Base-by-base conservation (phyloP, 2,329 filamentous ascomycete genomes). In the Phialocephala subalpina region DNA sequence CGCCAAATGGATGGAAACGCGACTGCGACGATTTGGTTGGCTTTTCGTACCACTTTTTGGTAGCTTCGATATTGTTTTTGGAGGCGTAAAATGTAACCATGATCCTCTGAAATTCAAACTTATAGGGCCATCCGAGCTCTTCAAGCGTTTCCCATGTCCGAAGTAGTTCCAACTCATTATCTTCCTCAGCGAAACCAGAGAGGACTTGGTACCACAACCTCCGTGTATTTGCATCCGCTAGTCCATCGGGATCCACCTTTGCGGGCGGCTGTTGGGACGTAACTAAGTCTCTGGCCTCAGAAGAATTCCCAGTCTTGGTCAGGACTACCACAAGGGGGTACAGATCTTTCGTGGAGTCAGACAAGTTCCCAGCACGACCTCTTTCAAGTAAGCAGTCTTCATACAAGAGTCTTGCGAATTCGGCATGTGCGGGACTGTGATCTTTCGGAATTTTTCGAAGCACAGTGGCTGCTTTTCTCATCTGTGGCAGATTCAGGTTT, bases 21-120 rank as follows among this genome's bases (percentile, higher is more conserved):
- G 18, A n/a, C n/a, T n/a, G n/a, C n/a, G n/a, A n/a, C n/a, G n/a
- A 22, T 22, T 36, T 5, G 62, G 35, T 12, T 45, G 60, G 81
- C 67, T 85, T 86, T 25, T 84, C 79, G 72, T 91, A 94, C 87
- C 93, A 93, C 14, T 81, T 76, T 73, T 91, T 89, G 2, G 89
- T 89, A 67, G 87, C 84, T n/a, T 82, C 76, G 3, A 90, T 74
- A 56, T 87, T 81, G 70, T 89, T 80, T 53, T 82, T 82, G 14
- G 81, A 76, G 1, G 90, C 86, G 72, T 90, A 93, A 71, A 90
- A 91, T 0, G 77, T 77, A 2, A 89, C 84, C 75, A 96, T 81
- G 38, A 85, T 76, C 64, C 82, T 76, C 70, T 89, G 84, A 60
- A 87, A 75, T 3, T 74, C 71, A 2, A 79, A 76, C 62, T 81